A percentile compares a stretch with the other conserved stretches of the same genome.
These are phyloP conservation scores for Tetracladium setigerum DNA, from an alignment of 495 filamentous ascomycete genomes.

Conservation along the genomic window DNA sequence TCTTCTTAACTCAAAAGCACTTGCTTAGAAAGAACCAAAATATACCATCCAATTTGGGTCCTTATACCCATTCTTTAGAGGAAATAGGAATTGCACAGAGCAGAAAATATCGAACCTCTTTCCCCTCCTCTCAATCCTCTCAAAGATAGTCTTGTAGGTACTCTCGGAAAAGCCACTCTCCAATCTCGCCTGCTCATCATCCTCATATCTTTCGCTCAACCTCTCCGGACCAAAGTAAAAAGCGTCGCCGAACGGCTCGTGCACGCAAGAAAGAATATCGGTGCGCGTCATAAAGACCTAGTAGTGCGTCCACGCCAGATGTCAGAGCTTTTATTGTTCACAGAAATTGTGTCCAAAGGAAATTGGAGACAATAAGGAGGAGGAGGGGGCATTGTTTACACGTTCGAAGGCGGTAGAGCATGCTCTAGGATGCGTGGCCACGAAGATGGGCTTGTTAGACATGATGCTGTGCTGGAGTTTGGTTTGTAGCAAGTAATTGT, in stretches of 20 bases:
- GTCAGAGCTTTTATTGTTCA: conserved; percentile 1
- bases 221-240: conserved; percentile 93
- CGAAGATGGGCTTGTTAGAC: conserved; percentile 78
- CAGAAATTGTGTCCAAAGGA: background rate
- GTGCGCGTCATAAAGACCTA: conserved; percentile 93
- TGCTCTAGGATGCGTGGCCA: conserved; percentile 87
- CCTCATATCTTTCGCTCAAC: conserved; percentile 63
- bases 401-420: conserved; percentile 96
- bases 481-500: background rate
- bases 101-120: conserved; percentile 44
- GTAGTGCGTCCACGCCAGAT: background rate
- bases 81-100: background rate
- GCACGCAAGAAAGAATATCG: conserved; percentile 71
- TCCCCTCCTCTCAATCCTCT: conserved; percentile 58
- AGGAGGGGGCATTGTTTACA: conserved; percentile 47
- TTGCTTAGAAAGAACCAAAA: conserved; percentile 3
- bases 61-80: background rate
- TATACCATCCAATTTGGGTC: background rate
- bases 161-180: conserved; percentile 68
- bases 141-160: conserved; percentile 70
- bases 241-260: conserved; percentile 95
- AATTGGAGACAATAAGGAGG: background rate
- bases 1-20: conserved; percentile 2
- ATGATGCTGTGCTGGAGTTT: conserved; percentile 31
- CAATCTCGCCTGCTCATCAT: conserved; percentile 59